Base-by-base conservation (phyloP, 2,329 filamentous ascomycete species). In the Diaporthe nobilis region DNA sequence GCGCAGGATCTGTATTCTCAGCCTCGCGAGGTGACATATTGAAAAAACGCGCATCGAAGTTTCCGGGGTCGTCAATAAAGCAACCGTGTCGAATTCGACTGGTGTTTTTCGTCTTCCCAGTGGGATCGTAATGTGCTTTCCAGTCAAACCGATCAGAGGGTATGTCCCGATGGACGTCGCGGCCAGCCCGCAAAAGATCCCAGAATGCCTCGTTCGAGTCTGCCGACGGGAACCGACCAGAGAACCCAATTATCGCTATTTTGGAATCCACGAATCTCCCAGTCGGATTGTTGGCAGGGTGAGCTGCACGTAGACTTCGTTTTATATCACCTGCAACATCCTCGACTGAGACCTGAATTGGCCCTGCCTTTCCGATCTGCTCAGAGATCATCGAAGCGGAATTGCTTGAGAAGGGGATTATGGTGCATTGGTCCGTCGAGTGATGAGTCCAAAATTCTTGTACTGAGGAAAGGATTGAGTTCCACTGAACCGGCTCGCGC, bases 71-170 rank as follows among this genome's bases (percentile, higher is more conserved):
- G 17, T 75, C 68, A 13, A 75, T 42, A 22, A 53, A 75, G 28
- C 68, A 72, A 4, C 74, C 74, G 37, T 37, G 53, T 5, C 92
- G 92, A 1, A 93, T 94, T 82, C 94, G 92, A 72, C 91, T 93
- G 74, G 94, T 95, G 25, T 75, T 76, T 13, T 80, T 79, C 9
- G 34, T 44, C 20, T 28, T 60, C 3, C 63, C 67, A 8, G 78
- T 77, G 4, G 79, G 73, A 37, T 82, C 80, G 9, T 77, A 76
- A 58, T 82, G 80, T 7, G 78, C 75, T 12, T 77, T 72, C 8
- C 73, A 75, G 61, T 75, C 57, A 39, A 68, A 75, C 3, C 42
- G 57, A 15, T 53, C 55, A 3, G 53, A 31, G 3, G 73, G 73
- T 3, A 71, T 70, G 3, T 49, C 37, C 37, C 74, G 77, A 76